Conservation (phyloP, 441 rosid genomes). For the Adansonia rubrostipa region DNA sequence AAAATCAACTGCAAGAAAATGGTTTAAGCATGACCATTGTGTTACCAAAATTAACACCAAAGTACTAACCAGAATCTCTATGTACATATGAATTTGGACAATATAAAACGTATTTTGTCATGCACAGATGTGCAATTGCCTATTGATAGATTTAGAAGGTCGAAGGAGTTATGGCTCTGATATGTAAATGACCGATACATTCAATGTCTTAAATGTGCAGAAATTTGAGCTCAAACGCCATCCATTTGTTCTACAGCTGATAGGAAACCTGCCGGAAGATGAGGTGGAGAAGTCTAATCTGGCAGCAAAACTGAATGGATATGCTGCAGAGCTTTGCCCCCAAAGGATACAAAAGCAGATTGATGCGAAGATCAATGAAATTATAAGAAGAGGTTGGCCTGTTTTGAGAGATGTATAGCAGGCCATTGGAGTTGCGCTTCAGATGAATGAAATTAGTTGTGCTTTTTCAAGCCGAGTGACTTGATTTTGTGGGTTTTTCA, state of each 20-base stretch:
- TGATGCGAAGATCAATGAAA: conserved; percentile 67
- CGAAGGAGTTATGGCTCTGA: background rate
- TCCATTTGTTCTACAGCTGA: conserved; percentile 72
- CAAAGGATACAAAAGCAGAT: conserved; percentile 57
- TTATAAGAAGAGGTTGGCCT: conserved; percentile 83
- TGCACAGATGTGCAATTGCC: background rate
- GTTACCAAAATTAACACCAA: background rate
- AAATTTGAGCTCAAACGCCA: conserved; percentile 88
- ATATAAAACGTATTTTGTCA: background rate
- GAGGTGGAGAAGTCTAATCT: conserved; percentile 76
- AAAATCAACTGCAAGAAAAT: background rate
- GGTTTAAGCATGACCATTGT: background rate
- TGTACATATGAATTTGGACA: background rate
- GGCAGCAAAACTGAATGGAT: conserved; percentile 74
- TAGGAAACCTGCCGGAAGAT: conserved; percentile 75
- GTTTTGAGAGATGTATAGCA: conserved; percentile 55
- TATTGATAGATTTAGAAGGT: conserved; percentile 9
- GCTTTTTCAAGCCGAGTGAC: background rate
- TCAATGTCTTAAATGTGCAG: conserved; percentile 17
- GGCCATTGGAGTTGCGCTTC: background rate
- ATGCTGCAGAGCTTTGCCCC: conserved; percentile 85
- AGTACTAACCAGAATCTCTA: background rate
- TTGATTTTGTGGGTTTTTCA: background rate
- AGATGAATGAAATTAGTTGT: background rate
- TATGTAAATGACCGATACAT: conserved; percentile 9